These are phyloP conservation scores for Xylariaceae sp. DNA, from an alignment of 2,329 filamentous ascomycete genomes.

Conservation along the genomic window DNA sequence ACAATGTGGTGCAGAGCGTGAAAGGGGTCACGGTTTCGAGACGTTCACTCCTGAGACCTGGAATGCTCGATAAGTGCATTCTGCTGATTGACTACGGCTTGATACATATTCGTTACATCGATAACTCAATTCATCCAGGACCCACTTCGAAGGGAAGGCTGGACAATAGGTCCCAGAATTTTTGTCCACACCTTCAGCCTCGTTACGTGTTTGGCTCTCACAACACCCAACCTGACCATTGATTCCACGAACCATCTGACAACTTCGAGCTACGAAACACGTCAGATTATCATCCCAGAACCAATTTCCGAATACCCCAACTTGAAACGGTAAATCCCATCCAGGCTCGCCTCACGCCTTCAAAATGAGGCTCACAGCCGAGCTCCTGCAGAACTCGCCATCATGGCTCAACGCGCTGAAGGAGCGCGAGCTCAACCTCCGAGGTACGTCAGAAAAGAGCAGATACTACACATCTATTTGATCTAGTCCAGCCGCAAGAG, in stretches of 20 bases:
- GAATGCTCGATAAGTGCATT: background rate
- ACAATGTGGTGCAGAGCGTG: background rate
- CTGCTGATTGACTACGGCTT: background rate
- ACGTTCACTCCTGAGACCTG: too few relatives aligned
- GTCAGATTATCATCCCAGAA: background rate
- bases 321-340: slow-evolving; percentile 16
- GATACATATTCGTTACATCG: background rate
- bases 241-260: too few relatives aligned
- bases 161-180: slow-evolving; percentile 6
- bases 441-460: slow-evolving; percentile 97
- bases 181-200: slow-evolving; percentile 16
- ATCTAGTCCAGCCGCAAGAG: slow-evolving; percentile 39
- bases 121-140: background rate
- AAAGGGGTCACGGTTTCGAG: background rate
- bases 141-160: slow-evolving; percentile 12
- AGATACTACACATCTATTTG: slow-evolving; percentile 73
- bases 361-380: slow-evolving; percentile 86
- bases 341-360: slow-evolving; percentile 1
- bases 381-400: slow-evolving; percentile 88
- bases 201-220: background rate
- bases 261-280: background rate
- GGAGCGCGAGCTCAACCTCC: slow-evolving; percentile 96
- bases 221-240: background rate
- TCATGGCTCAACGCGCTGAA: slow-evolving; percentile 98
- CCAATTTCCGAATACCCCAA: background rate